Evolutionary conservation across 176 grass and related monocot genomes (phyloP), one percentile per base, ranked within the genome.

Genomic region (Ensete ventricosum): DNA sequence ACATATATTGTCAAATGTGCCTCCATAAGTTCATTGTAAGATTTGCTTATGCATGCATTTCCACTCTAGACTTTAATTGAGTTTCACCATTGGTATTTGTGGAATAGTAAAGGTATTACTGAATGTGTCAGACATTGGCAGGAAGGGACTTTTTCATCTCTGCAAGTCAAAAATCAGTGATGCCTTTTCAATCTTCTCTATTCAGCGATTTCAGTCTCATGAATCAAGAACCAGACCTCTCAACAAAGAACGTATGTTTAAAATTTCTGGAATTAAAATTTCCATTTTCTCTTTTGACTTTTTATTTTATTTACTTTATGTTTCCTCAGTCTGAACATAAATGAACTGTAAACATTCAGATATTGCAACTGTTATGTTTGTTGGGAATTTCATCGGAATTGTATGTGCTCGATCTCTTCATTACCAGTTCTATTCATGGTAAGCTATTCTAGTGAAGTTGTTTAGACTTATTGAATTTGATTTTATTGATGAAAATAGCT

Each of bases 341-440:
- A 7, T 54, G 27, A 14, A 23, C 68, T 67, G 67, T 73, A 60
- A 83, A 23, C 70, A 71, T 84, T 50, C 82, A 98, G 95, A 98
- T 87, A 89, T 98, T 80, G 72, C 69, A 16, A 79, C 76, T 23
- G 85, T 98, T 51, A 86, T 93, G 88, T 98, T 98, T 93, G 73
- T 93, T 7, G 95, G 95, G 55, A 96, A 96, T 57, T 96, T 92
- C 78, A 90, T 96, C 74, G 89, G 89, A 59, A 85, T 96, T 67
- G 74, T 93, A 52, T 98, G 76, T 63, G 90, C 90, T 50, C 74
- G 95, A 64, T 98, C 90, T 74, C 82, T 93, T 16, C 90, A 98
- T 82, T 93, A 93, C 65, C 88, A 98, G 74, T 98, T 98, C 57
- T 91, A 98, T 91, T 93, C 90, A 62, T 98, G 90, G 90, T 93